Conservation (phyloP, 352 stramenopile species). For the Saprolegnia diclina region DNA sequence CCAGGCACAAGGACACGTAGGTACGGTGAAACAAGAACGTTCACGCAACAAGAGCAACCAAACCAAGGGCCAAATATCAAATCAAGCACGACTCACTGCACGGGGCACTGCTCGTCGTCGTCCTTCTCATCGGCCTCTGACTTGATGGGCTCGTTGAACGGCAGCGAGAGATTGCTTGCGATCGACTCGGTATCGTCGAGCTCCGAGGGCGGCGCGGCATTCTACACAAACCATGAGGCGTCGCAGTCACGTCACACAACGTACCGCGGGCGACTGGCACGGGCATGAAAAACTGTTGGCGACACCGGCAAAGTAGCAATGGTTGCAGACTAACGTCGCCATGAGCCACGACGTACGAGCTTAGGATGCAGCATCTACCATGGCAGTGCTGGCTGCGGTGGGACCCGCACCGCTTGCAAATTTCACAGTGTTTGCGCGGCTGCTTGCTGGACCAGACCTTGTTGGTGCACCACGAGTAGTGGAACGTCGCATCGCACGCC, state of each 20-base stretch:
- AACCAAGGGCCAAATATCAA: too few relatives aligned
- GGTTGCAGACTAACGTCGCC: constrained; percentile 42
- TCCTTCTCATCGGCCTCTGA: neutral
- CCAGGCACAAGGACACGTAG: too few relatives aligned
- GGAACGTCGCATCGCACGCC: neutral
- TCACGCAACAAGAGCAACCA: too few relatives aligned
- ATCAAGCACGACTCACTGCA: constrained; percentile 14
- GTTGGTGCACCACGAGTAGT: constrained; percentile 78
- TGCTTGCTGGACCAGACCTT: constrained; percentile 72
- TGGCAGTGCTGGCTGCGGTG: constrained; percentile 80
- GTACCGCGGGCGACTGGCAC: constrained; percentile 36
- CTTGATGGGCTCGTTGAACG: neutral
- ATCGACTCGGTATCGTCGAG: neutral
- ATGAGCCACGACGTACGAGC: neutral
- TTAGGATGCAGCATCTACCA: constrained; percentile 5
- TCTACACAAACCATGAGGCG: neutral
- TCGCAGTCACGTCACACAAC: neutral
- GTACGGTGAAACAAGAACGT: too few relatives aligned
- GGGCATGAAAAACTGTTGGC: constrained; percentile 80
- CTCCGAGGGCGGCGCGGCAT: neutral
- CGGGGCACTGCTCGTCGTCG: constrained; percentile 10
- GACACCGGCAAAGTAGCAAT: constrained; percentile 81
- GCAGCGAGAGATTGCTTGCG: neutral
- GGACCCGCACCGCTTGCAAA: constrained; percentile 68
- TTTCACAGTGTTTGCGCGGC: constrained; percentile 68